Evolutionary conservation across 139 green algal genomes (phyloP).

Genomic region (Chlamydomonas asymmetrica): DNA sequence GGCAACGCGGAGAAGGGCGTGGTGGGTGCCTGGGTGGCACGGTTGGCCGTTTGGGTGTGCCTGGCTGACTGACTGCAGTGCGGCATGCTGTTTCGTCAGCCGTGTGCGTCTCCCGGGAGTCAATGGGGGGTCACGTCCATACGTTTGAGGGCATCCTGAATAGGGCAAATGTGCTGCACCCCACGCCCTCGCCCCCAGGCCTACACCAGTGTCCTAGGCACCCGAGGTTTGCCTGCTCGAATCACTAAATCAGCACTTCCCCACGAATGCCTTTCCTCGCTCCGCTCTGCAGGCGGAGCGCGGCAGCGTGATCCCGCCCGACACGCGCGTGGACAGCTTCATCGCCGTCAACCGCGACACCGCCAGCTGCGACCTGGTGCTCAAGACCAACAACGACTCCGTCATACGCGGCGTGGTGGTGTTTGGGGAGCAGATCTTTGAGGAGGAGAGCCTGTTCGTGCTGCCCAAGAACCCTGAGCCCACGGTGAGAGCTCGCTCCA

Average conservation of each 20-base stretch:
- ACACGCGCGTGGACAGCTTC: slow-evolving; percentile 52
- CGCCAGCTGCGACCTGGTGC: slow-evolving; percentile 40
- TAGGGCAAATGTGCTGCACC: no score
- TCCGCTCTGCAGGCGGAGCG: not conserved
- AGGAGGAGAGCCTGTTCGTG: slow-evolving; percentile 44
- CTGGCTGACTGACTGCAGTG: no score
- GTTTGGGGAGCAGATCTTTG: slow-evolving; percentile 66
- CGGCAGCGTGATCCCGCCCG: slow-evolving; percentile 44
- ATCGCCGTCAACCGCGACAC: slow-evolving; percentile 53
- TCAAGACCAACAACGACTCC: slow-evolving; percentile 57
- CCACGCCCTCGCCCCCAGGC: no score
- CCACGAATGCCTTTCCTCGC: not conserved
- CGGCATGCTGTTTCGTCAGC: no score
- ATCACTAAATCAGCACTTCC: no score
- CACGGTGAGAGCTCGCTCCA: not conserved
- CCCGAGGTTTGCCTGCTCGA: no score
- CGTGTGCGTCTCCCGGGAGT: no score
- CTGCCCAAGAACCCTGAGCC: slow-evolving; percentile 26
- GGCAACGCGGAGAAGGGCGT: not conserved
- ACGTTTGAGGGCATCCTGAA: no score
- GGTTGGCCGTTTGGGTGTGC: no score
- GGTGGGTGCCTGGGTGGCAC: not conserved
- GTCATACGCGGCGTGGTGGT: slow-evolving; percentile 62
- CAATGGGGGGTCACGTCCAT: no score
- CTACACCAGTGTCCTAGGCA: no score